Percentiles rank a stretch among this genome's conserved stretches.
phyloP scores from a whole-genome alignment of 164 flowering plant species.

The Sextonia rubra region DNA sequence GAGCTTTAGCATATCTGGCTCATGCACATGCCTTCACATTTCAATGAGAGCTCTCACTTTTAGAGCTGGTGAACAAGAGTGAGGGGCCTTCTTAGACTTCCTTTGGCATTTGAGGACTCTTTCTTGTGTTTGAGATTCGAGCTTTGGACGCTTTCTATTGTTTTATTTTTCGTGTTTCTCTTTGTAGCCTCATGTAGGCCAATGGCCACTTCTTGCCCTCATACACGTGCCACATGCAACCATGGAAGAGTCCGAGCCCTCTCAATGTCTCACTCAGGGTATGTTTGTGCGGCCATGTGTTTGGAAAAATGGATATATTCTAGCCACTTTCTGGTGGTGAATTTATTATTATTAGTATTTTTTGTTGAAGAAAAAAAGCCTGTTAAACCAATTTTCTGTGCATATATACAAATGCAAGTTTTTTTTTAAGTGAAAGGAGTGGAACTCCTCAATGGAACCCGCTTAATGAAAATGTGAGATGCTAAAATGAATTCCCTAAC shows the following conservation, averaged over 20 bases:
- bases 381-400: too few species aligned
- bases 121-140: conserved; percentile 22
- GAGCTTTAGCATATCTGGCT: not conserved
- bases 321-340: too few species aligned
- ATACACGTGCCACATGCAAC: too few species aligned
- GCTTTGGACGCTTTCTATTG: conserved; percentile 16
- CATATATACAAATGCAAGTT: too few species aligned
- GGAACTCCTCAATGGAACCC: too few species aligned
- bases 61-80: conserved; percentile 3
- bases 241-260: not conserved
- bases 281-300: not conserved
- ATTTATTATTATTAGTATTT: too few species aligned
- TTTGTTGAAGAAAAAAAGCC: too few species aligned
- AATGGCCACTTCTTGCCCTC: not conserved
- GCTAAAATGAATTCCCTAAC: too few species aligned
- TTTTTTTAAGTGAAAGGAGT: too few species aligned
- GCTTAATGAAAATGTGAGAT: too few species aligned
- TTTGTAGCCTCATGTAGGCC: conserved; percentile 1
- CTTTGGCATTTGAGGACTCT: conserved; percentile 9
- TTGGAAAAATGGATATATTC: too few species aligned
- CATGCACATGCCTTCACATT: conserved; percentile 12
- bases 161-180: not conserved
- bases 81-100: conserved; percentile 5
- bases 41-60: conserved; percentile 3
- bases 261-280: not conserved